Evolutionary conservation across 257 asterid genomes (phyloP).

Genomic region (Ocimum tenuiflorum): DNA sequence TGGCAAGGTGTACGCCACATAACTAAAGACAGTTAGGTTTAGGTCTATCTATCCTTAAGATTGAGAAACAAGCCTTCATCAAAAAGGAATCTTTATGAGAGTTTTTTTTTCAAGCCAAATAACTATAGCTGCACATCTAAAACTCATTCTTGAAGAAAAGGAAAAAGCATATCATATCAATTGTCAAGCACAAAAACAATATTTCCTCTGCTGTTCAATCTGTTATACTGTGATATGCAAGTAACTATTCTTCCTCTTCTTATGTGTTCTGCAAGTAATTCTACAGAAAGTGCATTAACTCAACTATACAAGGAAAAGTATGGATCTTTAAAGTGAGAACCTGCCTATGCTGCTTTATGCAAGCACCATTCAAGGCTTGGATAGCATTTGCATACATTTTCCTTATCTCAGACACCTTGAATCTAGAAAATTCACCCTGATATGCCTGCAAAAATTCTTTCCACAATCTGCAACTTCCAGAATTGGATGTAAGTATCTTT

Average conservation of each 20-base stretch:
- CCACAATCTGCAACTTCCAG: slow-evolving; percentile 87
- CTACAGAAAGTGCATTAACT: background rate
- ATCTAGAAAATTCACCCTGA: slow-evolving; percentile 89
- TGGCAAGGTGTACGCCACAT: background rate
- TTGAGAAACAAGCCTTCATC: background rate
- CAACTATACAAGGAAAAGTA: slow-evolving; percentile 4
- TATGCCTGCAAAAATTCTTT: slow-evolving; percentile 71
- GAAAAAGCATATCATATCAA: background rate
- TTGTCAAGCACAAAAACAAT: background rate
- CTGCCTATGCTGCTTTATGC: slow-evolving; percentile 95
- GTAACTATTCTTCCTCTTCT: background rate
- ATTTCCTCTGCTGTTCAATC: background rate
- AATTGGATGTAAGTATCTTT: slow-evolving; percentile 57
- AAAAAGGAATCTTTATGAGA: background rate
- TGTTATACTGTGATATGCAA: background rate
- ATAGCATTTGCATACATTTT: slow-evolving; percentile 82
- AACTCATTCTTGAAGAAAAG: background rate
- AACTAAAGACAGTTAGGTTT: background rate
- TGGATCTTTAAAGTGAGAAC: slow-evolving; percentile 56
- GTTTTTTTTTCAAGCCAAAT: background rate
- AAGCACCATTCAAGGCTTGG: slow-evolving; percentile 84
- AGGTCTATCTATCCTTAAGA: background rate
- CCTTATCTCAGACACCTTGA: slow-evolving; percentile 91
- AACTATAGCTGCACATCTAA: background rate
- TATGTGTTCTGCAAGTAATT: background rate